Base-by-base conservation (phyloP, 805 yeast species). In the Hanseniaspora mollemarum region DNA sequence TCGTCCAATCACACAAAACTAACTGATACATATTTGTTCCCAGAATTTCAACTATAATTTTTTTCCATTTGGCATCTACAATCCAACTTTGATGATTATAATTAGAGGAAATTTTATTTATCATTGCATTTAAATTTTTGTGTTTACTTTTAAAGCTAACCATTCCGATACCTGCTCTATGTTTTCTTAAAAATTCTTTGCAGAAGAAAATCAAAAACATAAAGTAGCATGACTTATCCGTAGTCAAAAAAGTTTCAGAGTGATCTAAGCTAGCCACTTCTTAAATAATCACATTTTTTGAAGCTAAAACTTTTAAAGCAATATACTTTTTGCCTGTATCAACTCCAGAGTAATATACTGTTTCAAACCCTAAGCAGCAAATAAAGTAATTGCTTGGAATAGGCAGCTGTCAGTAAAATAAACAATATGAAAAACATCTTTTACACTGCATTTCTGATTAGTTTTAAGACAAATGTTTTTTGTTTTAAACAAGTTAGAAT, bases 131-230 rank as follows among this genome's bases (percentile, higher is more conserved):
- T 76, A 76, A 56, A 80, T 68, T 4, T 64, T 67, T 0, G 83
- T 90, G 16, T 22, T 25, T 36, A n/a, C 35, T 26, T n/a, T 60
- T 60, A 57, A 85, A 81, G 0, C 86, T 75, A 10, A 86, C 76
- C 59, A 86, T 92, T 61, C 77, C 77, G n/a, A 85, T 85, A 4
- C 86, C 83, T 60, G 83, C 88, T 1, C 94, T 90, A 62, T 86
- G 95, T 4, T 57, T 61, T 5, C 61, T 58, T 7, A 79, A 64
- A 56, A 75, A 79, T 3, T 39, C 32, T 22, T 19, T 38, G 28
- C 43, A 40, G 12, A 46, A 29, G 12, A 31, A 6, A 12, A 62
- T 57, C 54, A 71, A 74, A 21, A 79, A 72, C 26, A 66, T 70
- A 60, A 18, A 54, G 51, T 7, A 22, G 32, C 57, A 61, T 7